A percentile compares a stretch with the other conserved stretches of the same genome.
Evolutionary conservation across 371 early-diverging fungal species (phyloP).

Genomic region (Mucor velutinosus): DNA sequence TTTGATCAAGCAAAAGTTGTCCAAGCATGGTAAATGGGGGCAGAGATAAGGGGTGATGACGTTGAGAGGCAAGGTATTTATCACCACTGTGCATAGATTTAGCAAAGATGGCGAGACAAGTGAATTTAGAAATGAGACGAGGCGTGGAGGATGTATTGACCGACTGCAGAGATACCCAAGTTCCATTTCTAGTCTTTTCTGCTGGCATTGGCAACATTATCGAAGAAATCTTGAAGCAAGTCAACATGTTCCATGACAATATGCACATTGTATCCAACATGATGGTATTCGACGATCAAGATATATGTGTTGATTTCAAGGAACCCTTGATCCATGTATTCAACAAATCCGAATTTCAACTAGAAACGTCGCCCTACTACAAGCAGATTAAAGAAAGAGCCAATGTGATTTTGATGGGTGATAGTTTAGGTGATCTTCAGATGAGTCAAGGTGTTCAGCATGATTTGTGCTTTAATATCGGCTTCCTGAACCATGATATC

Average conservation of each 20-base stretch:
- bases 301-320: conserved; percentile 56
- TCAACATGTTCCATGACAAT: conserved; percentile 46
- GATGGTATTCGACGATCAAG: conserved; percentile 66
- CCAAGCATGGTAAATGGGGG: conserved; percentile 36
- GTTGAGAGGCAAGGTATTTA: neutral
- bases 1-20: conserved; percentile 54
- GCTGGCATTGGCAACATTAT: conserved; percentile 78
- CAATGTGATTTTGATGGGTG: conserved; percentile 75
- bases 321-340: conserved; percentile 76
- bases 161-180: conserved; percentile 27
- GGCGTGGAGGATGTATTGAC: conserved; percentile 49
- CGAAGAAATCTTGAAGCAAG: conserved; percentile 50
- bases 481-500: conserved; percentile 72
- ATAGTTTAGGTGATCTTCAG: conserved; percentile 73
- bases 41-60: neutral
- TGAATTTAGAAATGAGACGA: conserved; percentile 54
- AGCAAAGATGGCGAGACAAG: conserved; percentile 54
- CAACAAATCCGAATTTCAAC: conserved; percentile 74
- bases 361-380: conserved; percentile 50
- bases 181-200: conserved; percentile 76
- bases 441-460: conserved; percentile 70
- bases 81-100: conserved; percentile 35
- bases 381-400: conserved; percentile 35
- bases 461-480: conserved; percentile 64
- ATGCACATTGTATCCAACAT: conserved; percentile 78